Conservation (phyloP, 1,139 yeast genomes). For the Magnusiomyces suaveolens region DNA sequence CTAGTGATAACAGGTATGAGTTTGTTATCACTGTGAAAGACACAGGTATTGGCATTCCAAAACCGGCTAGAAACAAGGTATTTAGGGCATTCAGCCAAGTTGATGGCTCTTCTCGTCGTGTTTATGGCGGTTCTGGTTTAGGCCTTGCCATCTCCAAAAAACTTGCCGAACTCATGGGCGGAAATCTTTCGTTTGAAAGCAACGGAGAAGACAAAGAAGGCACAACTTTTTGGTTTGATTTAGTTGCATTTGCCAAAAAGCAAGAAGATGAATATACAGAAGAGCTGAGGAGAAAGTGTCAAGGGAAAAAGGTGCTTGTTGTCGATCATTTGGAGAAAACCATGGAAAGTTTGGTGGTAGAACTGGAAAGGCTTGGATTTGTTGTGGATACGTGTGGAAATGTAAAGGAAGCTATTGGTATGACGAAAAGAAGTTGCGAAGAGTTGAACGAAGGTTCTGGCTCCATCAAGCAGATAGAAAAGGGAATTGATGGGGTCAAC, state of each 20-base stretch:
- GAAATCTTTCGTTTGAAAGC: constrained; percentile 44
- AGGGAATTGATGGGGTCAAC: no score
- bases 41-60: constrained; percentile 56
- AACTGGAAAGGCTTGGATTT: constrained; percentile 32
- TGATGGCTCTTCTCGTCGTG: constrained; percentile 49
- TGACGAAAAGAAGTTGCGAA: background rate
- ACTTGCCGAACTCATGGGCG: constrained; percentile 52
- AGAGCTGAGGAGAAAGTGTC: constrained; percentile 20
- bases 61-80: constrained; percentile 39
- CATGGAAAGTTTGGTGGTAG: constrained; percentile 33
- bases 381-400: constrained; percentile 26
- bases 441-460: background rate
- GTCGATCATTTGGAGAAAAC: constrained; percentile 33
- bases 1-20: constrained; percentile 36
- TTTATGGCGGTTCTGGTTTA: constrained; percentile 52
- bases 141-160: constrained; percentile 53
- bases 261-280: constrained; percentile 12
- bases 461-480: no score
- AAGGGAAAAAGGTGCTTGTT: constrained; percentile 31
- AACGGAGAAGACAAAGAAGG: constrained; percentile 39
- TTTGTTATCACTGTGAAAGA: constrained; percentile 41
- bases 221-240: constrained; percentile 41
- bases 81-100: constrained; percentile 55
- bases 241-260: constrained; percentile 27
- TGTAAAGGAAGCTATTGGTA: constrained; percentile 2